Evolutionary conservation across 495 filamentous ascomycete species (phyloP).

Genomic region (Aspergillus ostianus): DNA sequence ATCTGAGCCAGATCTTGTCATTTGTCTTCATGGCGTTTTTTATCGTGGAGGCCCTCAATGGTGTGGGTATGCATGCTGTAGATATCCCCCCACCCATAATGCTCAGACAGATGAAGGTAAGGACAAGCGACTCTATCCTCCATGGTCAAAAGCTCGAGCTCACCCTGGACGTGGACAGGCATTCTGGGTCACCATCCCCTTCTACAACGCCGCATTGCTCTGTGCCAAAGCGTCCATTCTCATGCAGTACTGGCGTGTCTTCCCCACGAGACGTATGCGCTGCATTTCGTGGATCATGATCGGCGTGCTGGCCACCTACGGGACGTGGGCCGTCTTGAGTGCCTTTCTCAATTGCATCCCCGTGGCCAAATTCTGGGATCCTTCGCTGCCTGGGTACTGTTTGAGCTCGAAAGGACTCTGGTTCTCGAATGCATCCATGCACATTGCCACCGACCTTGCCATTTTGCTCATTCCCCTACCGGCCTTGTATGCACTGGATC

Average conservation of each 20-base stretch:
- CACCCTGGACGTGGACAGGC: constrained; percentile 22
- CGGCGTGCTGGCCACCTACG: constrained; percentile 37
- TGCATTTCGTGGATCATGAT: constrained; percentile 45
- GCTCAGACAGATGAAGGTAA: constrained; percentile 41
- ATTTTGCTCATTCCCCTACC: constrained; percentile 54
- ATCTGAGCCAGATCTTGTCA: constrained; percentile 28
- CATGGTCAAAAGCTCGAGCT: neutral
- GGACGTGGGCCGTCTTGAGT: constrained; percentile 43
- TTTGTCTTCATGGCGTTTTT: constrained; percentile 43
- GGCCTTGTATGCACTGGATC: constrained; percentile 43
- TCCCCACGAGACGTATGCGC: constrained; percentile 39
- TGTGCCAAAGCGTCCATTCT: constrained; percentile 53
- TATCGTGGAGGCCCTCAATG: constrained; percentile 38
- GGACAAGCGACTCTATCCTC: neutral
- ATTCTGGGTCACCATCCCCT: constrained; percentile 46
- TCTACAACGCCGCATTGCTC: constrained; percentile 50
- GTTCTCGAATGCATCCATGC: constrained; percentile 51
- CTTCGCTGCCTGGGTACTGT: constrained; percentile 32
- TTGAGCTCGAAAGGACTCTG: constrained; percentile 43
- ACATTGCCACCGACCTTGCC: constrained; percentile 51
- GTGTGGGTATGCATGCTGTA: constrained; percentile 41
- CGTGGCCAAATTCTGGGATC: constrained; percentile 45
- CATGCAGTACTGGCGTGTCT: constrained; percentile 49
- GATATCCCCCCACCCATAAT: constrained; percentile 35
- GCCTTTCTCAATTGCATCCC: constrained; percentile 48